A percentile compares a stretch with the other conserved stretches of the same genome.
Conservation (phyloP, 345 rosid species). For the Brassica rapa region DNA sequence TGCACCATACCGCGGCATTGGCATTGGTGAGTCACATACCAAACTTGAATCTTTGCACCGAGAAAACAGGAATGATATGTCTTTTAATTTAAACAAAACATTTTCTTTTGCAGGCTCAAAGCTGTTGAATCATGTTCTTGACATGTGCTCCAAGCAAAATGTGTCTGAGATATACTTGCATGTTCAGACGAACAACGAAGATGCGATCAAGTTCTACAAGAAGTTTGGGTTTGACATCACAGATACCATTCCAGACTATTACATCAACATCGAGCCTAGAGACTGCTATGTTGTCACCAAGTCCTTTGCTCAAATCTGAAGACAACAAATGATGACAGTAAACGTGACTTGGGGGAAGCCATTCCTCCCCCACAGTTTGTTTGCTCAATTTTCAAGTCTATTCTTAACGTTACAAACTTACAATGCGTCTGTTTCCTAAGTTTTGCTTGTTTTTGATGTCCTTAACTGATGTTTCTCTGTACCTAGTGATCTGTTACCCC, state of each 20-base stretch:
- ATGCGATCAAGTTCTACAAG: conserved; percentile 93
- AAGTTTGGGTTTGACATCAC: conserved; percentile 90
- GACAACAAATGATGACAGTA: conserved; percentile 49
- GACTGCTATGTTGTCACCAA: conserved; percentile 82
- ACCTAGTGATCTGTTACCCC: neutral
- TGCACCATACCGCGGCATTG: conserved; percentile 93
- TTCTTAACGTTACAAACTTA: neutral
- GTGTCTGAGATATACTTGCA: conserved; percentile 87
- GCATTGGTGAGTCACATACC: conserved; percentile 40
- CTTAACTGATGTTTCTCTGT: neutral
- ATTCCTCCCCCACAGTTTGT: conserved; percentile 25
- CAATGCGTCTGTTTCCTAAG: neutral
- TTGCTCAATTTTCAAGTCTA: conserved; percentile 15
- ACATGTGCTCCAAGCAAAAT: conserved; percentile 70
- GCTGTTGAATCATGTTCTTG: conserved; percentile 86
- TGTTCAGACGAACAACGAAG: conserved; percentile 95
- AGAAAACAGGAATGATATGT: neutral
- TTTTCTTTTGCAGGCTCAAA: conserved; percentile 63
- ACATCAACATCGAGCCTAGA: conserved; percentile 79
- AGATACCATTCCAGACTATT: conserved; percentile 81
- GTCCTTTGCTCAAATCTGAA: conserved; percentile 51
- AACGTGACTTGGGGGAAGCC: conserved; percentile 24
- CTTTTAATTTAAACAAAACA: neutral
- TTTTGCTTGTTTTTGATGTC: conserved; percentile 25
- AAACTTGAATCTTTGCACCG: conserved; percentile 6